Conservation (phyloP, 139 green algal species). For the Ettlia oleoabundans region DNA sequence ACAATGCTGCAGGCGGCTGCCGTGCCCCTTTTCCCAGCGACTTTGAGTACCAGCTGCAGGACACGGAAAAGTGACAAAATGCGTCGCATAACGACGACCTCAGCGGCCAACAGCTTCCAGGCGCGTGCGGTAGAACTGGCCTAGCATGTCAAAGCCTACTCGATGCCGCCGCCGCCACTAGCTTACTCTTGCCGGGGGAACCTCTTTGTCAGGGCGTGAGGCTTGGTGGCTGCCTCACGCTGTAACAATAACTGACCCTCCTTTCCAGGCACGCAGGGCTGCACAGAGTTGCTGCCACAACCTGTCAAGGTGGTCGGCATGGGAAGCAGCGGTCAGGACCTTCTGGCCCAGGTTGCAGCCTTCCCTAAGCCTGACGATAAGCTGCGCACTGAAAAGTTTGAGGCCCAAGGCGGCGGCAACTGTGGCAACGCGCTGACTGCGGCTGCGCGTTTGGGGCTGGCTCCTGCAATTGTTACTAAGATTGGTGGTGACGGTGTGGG, state of each 20-base stretch:
- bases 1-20: no score
- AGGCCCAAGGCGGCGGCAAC: conserved; percentile 92
- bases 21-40: no score
- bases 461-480: conserved; percentile 83
- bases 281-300: background rate
- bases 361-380: conserved; percentile 94
- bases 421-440: conserved; percentile 94
- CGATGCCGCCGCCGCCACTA: no score
- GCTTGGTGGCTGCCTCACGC: no score
- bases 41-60: no score
- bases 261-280: conserved; percentile 3
- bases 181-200: no score
- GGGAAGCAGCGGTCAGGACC: conserved; percentile 88
- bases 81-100: no score
- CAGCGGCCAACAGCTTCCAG: no score
- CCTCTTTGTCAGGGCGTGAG: no score
- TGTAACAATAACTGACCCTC: background rate
- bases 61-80: no score
- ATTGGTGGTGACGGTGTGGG: conserved; percentile 86
- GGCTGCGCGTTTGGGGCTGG: conserved; percentile 83
- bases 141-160: no score
- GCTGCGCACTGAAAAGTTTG: conserved; percentile 83
- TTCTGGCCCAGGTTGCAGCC: conserved; percentile 83
- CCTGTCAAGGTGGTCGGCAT: conserved; percentile 76
- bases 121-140: no score